Conservation (phyloP, 352 stramenopile genomes). For the Aphanomyces stellatus region DNA sequence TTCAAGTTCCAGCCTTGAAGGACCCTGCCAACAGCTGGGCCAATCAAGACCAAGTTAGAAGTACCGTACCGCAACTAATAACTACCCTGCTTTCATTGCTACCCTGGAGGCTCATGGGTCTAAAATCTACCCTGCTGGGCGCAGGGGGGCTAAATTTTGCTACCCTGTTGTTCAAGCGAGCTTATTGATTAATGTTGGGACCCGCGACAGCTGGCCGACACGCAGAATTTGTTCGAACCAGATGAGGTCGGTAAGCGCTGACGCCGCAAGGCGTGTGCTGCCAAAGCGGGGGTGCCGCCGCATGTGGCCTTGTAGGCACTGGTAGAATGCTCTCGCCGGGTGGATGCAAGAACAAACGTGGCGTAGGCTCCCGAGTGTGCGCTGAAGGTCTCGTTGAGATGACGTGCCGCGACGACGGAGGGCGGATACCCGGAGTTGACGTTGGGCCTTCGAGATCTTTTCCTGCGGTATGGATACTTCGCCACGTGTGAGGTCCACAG, state of each 20-base stretch:
- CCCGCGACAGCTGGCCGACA: not conserved
- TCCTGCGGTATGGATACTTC: constrained; percentile 19
- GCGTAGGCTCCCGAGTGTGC: not conserved
- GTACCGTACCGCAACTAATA: too few species aligned
- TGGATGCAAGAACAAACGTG: not conserved
- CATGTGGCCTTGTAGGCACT: not conserved
- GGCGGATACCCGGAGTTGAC: not conserved
- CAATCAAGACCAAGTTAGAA: too few species aligned
- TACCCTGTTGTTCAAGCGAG: too few species aligned
- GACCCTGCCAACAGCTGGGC: too few species aligned
- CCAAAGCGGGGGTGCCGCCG: not conserved
- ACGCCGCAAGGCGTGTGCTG: not conserved
- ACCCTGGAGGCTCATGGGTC: too few species aligned
- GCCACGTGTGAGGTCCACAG: not conserved
- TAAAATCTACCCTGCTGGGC: too few species aligned
- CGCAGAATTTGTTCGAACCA: not conserved
- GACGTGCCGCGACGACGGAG: not conserved
- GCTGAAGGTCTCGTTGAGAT: not conserved
- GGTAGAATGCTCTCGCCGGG: not conserved
- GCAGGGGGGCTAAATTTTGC: too few species aligned
- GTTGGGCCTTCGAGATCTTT: constrained; percentile 16
- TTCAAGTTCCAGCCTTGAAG: too few species aligned
- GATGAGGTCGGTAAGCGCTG: not conserved
- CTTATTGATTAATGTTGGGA: not conserved
- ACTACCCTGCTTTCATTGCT: too few species aligned